Percentiles rank a stretch among this genome's conserved stretches.
Conservation (phyloP, 1,139 yeast genomes). For the Suhomyces bolitotheri region DNA sequence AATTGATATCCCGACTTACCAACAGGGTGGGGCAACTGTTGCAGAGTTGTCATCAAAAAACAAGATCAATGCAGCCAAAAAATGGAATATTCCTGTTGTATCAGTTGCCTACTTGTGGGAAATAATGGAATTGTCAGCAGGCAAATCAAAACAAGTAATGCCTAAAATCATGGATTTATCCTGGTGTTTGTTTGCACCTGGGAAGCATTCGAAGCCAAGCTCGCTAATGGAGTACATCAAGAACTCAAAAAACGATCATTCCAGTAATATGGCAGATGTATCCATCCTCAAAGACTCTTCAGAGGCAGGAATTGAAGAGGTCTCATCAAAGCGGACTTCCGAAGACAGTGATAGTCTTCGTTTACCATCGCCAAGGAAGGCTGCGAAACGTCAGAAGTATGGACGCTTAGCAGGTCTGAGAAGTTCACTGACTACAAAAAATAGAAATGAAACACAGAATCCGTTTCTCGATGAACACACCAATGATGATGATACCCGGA, state of each 20-base stretch:
- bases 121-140: constrained; percentile 25
- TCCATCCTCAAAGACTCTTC: constrained; percentile 4
- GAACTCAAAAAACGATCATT: constrained; percentile 5
- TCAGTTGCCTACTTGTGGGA: constrained; percentile 57
- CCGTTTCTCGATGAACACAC: neutral
- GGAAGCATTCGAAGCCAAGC: constrained; percentile 21
- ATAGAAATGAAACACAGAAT: neutral
- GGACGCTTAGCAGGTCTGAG: constrained; percentile 34
- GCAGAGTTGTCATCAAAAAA: constrained; percentile 48
- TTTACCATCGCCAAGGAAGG: constrained; percentile 44
- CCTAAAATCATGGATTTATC: constrained; percentile 41
- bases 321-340: constrained; percentile 3
- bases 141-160: constrained; percentile 21
- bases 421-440: constrained; percentile 1
- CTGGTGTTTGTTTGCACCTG: constrained; percentile 59
- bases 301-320: too few species aligned
- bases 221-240: constrained; percentile 38
- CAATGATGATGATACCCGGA: constrained; percentile 13
- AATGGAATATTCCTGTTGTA: constrained; percentile 58
- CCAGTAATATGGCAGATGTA: neutral
- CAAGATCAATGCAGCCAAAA: constrained; percentile 57
- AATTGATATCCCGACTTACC: constrained; percentile 38
- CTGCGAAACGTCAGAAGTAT: constrained; percentile 30
- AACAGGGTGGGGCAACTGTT: constrained; percentile 32
- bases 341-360: constrained; percentile 15